Conservation (phyloP, 768 basidiomycete genomes). For the Trametopsis cervina region DNA sequence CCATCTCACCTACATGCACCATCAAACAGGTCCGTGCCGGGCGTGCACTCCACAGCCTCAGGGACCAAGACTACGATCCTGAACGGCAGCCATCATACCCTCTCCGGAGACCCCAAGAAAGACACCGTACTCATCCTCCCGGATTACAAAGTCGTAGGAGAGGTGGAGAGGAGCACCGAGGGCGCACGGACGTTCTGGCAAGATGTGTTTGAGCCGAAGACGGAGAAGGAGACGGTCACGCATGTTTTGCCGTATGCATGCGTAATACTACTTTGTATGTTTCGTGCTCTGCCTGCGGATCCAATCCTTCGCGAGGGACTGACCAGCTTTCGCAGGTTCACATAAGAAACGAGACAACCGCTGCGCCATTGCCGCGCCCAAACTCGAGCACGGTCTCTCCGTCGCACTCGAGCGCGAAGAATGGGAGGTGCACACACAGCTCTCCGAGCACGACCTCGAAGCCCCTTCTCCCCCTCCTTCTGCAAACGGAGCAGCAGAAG, state of each 20-base stretch:
- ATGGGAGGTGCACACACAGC: conserved; percentile 71
- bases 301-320: no score
- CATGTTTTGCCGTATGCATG: conserved; percentile 88
- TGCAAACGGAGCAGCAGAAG: conserved; percentile 33
- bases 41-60: conserved; percentile 53
- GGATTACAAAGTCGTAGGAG: conserved; percentile 80
- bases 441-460: conserved; percentile 53
- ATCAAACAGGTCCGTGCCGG: conserved; percentile 30
- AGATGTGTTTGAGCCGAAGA: conserved; percentile 35
- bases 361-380: conserved; percentile 81
- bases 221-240: conserved; percentile 41
- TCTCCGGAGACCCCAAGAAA: conserved; percentile 53
- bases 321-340: conserved; percentile 72
- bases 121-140: conserved; percentile 88
- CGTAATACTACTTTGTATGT: conserved; percentile 83
- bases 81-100: conserved; percentile 75
- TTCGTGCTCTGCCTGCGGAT: no score
- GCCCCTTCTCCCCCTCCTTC: conserved; percentile 25
- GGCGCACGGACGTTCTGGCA: conserved; percentile 71
- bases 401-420: conserved; percentile 56
- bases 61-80: conserved; percentile 59
- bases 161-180: conserved; percentile 52
- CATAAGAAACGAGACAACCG: conserved; percentile 92
- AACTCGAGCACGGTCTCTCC: conserved; percentile 66
- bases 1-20: conserved; percentile 5